Conservation (phyloP, 306 rosid species). For the Citrullus colocynthis region DNA sequence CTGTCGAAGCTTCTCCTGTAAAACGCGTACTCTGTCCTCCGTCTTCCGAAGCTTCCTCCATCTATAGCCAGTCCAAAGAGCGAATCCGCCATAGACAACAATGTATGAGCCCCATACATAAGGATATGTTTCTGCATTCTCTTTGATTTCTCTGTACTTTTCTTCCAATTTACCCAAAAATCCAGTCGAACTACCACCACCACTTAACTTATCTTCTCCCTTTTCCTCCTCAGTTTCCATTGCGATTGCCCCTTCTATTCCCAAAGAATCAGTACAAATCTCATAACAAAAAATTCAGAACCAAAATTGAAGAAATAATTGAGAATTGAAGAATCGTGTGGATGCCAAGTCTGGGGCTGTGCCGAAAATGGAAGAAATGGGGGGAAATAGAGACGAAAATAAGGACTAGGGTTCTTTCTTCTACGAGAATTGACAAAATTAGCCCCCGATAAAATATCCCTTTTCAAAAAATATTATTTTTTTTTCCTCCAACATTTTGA, state of each 20-base stretch:
- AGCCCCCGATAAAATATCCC: too few relatives aligned
- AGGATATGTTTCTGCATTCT: slow-evolving; percentile 63
- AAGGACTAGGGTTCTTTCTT: too few relatives aligned
- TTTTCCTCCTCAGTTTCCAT: slow-evolving; percentile 18
- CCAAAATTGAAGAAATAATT: too few relatives aligned
- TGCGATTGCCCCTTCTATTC: neutral
- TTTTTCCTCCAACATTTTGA: too few relatives aligned
- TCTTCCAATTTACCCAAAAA: slow-evolving; percentile 31
- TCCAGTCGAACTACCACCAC: slow-evolving; percentile 13
- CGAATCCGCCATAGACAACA: slow-evolving; percentile 69
- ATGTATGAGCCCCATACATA: slow-evolving; percentile 81
- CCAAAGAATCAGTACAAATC: neutral
- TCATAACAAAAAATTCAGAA: too few relatives aligned
- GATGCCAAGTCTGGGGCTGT: too few relatives aligned
- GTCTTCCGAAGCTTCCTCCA: slow-evolving; percentile 79
- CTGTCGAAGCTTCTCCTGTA: slow-evolving; percentile 47
- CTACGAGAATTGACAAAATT: too few relatives aligned
- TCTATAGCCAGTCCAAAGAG: slow-evolving; percentile 54
- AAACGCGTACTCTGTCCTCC: slow-evolving; percentile 48
- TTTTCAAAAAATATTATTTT: too few relatives aligned
- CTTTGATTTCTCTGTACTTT: slow-evolving; percentile 40
- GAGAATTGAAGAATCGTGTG: too few relatives aligned
- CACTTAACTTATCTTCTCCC: slow-evolving; percentile 30
- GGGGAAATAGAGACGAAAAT: too few relatives aligned
- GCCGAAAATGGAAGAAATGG: too few relatives aligned